Base-by-base conservation (phyloP, 1,284 basidiomycete genomes). In the Marasmius sp. region DNA sequence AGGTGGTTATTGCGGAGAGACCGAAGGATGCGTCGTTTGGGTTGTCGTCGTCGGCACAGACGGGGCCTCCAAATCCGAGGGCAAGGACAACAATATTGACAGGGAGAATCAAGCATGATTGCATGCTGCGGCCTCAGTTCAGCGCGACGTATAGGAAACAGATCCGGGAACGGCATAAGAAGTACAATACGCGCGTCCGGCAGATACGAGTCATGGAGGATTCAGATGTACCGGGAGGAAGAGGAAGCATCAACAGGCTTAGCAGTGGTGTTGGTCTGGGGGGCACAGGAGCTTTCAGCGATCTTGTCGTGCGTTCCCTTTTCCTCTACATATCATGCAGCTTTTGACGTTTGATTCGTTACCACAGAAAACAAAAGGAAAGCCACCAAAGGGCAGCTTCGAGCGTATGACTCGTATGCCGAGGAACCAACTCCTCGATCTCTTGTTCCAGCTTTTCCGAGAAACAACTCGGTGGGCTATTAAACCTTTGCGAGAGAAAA, bases 351-450 rank as follows among this genome's bases (percentile, higher is more conserved):
- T 54, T 64, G n/a, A 50, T 43, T 49, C 22, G 39, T 9, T 57
- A 50, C 48, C 51, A 34, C 69, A 91, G 88, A 81, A 81, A 79
- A 76, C 83, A 22, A 91, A 88, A 74, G 81, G 75, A 57, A 91
- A 87, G 72, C 81, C 77, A 20, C 74, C 79, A 18, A 92, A 92
- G 68, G 89, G 87, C 48, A 79, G 83, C 39, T 91, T 90, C 77
- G 92, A 95, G 74, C 92, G 94, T 68, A 92, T 93, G 83, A 92
- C 94, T 12, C 89, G 94, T 69, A 90, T 96, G 78, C 92, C 95
- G 22, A 85, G 89, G 62, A 92, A 94, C 77, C 93, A 97, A 71
- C 85, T 98, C 9, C 81, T 95, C 70, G 94, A 98, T 74, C 76
- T 91, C 64, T 83, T 98, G 36, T 97, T 98, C 74, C 71, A 76